phyloP scores from a whole-genome alignment of 139 green algal species.

The Coelastrella sp. region DNA sequence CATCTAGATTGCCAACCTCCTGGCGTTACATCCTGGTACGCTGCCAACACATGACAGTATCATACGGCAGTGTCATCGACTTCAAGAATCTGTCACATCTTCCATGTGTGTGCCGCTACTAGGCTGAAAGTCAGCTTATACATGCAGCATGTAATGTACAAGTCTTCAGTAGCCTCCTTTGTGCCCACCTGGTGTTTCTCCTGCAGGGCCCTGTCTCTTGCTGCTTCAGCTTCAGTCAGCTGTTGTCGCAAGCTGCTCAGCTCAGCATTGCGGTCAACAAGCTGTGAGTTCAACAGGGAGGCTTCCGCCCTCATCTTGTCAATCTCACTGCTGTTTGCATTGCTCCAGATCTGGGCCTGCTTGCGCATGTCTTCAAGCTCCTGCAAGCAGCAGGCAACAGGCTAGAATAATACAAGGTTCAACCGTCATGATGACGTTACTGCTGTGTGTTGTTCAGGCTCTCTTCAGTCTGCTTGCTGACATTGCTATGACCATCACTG shows the following conservation, averaged over 20 bases:
- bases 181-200: conserved; percentile 50
- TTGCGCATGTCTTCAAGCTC: conserved; percentile 50
- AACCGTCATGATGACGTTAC: too few relatives aligned
- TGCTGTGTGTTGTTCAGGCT: too few relatives aligned
- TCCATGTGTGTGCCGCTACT: too few relatives aligned
- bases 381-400: conserved; percentile 39
- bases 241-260: conserved; percentile 35
- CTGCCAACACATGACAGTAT: too few relatives aligned
- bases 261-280: conserved; percentile 51
- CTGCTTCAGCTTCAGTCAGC: conserved; percentile 51
- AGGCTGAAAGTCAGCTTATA: not conserved
- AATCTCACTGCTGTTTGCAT: conserved; percentile 39
- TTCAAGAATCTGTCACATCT: too few relatives aligned
- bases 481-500: too few relatives aligned
- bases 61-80: too few relatives aligned
- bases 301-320: conserved; percentile 65
- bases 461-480: too few relatives aligned
- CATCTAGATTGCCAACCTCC: too few relatives aligned
- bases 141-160: not conserved
- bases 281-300: conserved; percentile 53
- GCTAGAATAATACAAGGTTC: too few relatives aligned
- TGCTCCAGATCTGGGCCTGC: conserved; percentile 62
- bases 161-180: not conserved
- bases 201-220: conserved; percentile 50
- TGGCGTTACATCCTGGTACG: too few relatives aligned